Conservation (phyloP, 2,329 filamentous ascomycete species). For the Microdochium trichocladiopsis region DNA sequence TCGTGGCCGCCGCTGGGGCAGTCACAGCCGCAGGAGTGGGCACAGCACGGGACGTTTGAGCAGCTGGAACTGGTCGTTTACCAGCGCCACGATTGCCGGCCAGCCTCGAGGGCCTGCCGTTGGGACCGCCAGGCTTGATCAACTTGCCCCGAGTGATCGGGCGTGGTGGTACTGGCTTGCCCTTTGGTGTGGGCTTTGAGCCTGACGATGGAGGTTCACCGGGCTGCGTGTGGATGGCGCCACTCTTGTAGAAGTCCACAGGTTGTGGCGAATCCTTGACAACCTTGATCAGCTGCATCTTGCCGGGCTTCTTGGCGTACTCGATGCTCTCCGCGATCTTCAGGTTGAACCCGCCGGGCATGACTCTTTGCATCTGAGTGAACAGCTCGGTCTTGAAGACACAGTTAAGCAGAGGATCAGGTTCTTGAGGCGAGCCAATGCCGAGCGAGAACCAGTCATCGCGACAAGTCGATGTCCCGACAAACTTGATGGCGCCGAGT, state of each 20-base stretch:
- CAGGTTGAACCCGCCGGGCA: slow-evolving; percentile 74
- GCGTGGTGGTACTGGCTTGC: slow-evolving; percentile 77
- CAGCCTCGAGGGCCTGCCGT: slow-evolving; percentile 69
- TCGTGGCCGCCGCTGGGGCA: slow-evolving; percentile 19
- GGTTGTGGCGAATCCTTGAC: slow-evolving; percentile 74
- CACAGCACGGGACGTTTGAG: slow-evolving; percentile 20
- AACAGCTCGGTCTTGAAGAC: slow-evolving; percentile 97
- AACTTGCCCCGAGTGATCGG: slow-evolving; percentile 92
- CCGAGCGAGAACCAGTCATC: slow-evolving; percentile 98
- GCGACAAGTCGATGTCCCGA: slow-evolving; percentile 72
- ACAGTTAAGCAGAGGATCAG: slow-evolving; percentile 90
- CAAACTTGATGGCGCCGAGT: slow-evolving; percentile 80
- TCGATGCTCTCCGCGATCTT: slow-evolving; percentile 81
- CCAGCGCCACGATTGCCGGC: slow-evolving; percentile 36
- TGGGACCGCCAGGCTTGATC: slow-evolving; percentile 82
- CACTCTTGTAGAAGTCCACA: slow-evolving; percentile 89
- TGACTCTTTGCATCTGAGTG: slow-evolving; percentile 76
- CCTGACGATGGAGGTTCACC: slow-evolving; percentile 79
- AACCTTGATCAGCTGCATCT: slow-evolving; percentile 82
- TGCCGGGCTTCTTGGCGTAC: slow-evolving; percentile 97
- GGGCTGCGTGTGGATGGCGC: slow-evolving; percentile 75
- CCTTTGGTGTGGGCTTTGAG: slow-evolving; percentile 79
- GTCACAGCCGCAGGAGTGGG: slow-evolving; percentile 27
- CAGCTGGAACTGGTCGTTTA: slow-evolving; percentile 15
- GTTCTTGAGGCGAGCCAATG: slow-evolving; percentile 81